Conservation (phyloP, 164 flowering plant species). For the Liriodendron chinense region DNA sequence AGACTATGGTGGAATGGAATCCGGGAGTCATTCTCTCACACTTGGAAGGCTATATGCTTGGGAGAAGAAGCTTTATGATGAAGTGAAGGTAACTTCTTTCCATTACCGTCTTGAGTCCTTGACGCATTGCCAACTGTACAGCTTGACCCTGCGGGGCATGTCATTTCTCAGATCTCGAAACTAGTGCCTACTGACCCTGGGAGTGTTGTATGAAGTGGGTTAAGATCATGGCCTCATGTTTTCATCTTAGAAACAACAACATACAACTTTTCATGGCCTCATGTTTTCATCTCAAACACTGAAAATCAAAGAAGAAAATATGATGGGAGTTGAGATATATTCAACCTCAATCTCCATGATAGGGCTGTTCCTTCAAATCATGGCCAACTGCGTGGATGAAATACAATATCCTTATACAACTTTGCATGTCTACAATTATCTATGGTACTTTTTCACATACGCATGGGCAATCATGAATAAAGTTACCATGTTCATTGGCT, state of each 20-base stretch:
- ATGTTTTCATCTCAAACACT: no score
- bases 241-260: not conserved
- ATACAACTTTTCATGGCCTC: no score
- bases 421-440: no score
- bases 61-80: constrained; percentile 97
- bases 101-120: not conserved
- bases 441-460: no score
- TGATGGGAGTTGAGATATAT: not conserved
- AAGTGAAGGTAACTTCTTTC: constrained; percentile 68
- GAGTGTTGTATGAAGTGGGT: not conserved
- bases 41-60: constrained; percentile 87
- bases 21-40: constrained; percentile 88
- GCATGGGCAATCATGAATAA: no score
- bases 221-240: not conserved
- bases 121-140: not conserved
- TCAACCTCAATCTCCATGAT: not conserved
- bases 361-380: no score
- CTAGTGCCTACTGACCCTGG: not conserved
- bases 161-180: not conserved
- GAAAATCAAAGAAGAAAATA: no score
- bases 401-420: no score
- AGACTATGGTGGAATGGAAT: constrained; percentile 83
- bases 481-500: no score
- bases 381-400: no score
- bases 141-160: not conserved